A percentile compares a stretch with the other conserved stretches of the same genome.
Conservation (phyloP, 2,329 filamentous ascomycete genomes). For the Fusarium sp. region DNA sequence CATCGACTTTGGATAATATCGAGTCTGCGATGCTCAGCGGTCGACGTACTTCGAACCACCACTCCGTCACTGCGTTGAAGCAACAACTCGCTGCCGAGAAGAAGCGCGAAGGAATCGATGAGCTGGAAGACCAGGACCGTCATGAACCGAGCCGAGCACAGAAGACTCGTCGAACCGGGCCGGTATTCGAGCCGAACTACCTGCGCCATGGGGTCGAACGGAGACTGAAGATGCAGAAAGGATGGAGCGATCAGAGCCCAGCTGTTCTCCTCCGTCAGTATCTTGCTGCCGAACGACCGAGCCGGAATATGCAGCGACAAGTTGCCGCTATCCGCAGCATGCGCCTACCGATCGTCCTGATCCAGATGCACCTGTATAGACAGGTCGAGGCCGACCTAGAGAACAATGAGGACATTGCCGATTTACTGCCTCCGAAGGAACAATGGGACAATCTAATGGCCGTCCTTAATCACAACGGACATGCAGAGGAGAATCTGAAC, state of each 20-base stretch:
- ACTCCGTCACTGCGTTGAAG: not conserved
- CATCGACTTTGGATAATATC: slow-evolving; percentile 10
- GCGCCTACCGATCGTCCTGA: slow-evolving; percentile 45
- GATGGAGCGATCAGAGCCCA: slow-evolving; percentile 38
- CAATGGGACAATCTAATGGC: slow-evolving; percentile 39
- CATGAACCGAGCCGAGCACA: not conserved
- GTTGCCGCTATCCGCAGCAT: slow-evolving; percentile 40
- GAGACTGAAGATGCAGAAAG: slow-evolving; percentile 30
- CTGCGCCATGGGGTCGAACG: slow-evolving; percentile 30
- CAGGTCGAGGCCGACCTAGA: slow-evolving; percentile 26
- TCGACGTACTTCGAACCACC: not conserved
- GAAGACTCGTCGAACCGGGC: not conserved
- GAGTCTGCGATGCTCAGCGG: slow-evolving; percentile 14
- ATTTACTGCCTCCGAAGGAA: slow-evolving; percentile 38
- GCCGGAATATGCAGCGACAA: slow-evolving; percentile 21
- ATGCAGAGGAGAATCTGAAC: slow-evolving; percentile 35
- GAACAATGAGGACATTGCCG: slow-evolving; percentile 26
- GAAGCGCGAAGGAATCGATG: slow-evolving; percentile 1
- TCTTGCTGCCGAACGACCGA: slow-evolving; percentile 13
- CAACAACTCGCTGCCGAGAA: slow-evolving; percentile 19
- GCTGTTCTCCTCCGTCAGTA: slow-evolving; percentile 40
- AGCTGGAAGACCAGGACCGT: not conserved
- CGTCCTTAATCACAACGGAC: slow-evolving; percentile 30
- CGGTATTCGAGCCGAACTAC: not conserved
- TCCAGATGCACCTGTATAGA: slow-evolving; percentile 46